phyloP scores from a whole-genome alignment of 306 rosid genomes.

The Begonia loranthoides region DNA sequence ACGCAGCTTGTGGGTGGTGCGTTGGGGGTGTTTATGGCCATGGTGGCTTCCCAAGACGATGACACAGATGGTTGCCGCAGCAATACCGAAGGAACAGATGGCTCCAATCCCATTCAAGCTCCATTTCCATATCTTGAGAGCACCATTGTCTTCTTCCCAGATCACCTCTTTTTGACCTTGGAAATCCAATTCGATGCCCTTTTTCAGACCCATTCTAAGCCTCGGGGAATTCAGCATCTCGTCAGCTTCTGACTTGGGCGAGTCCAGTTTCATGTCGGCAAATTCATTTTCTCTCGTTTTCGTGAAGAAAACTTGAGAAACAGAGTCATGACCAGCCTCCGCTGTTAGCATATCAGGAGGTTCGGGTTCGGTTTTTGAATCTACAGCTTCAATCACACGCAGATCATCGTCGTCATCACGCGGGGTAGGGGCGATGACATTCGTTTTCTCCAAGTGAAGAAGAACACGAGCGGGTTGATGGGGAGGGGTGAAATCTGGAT shows the following conservation, averaged over 20 bases:
- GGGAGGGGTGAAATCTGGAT: constrained; percentile 15
- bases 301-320: constrained; percentile 46
- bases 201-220: constrained; percentile 6
- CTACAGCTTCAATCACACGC: no score
- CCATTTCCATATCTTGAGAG: constrained; percentile 50
- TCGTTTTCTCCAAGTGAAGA: constrained; percentile 24
- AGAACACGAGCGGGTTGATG: constrained; percentile 23
- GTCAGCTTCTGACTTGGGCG: constrained; percentile 47
- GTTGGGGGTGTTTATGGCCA: constrained; percentile 19
- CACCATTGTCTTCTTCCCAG: constrained; percentile 17
- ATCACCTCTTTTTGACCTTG: constrained; percentile 12
- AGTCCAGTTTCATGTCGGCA: constrained; percentile 67
- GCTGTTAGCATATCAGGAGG: constrained; percentile 9
- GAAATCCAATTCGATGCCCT: constrained; percentile 8
- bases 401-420: constrained; percentile 7
- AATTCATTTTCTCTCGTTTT: constrained; percentile 50
- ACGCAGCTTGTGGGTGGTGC: constrained; percentile 33
- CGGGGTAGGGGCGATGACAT: constrained; percentile 4
- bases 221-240: constrained; percentile 35
- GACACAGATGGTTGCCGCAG: constrained; percentile 72
- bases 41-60: constrained; percentile 45
- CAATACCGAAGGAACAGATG: constrained; percentile 74
- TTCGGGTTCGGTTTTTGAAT: constrained; percentile 10
- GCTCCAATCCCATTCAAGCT: constrained; percentile 75
- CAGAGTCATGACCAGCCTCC: constrained; percentile 31